Evolutionary conservation across 1,139 yeast genomes (phyloP).

Genomic region (Yamadazyma siamensis): DNA sequence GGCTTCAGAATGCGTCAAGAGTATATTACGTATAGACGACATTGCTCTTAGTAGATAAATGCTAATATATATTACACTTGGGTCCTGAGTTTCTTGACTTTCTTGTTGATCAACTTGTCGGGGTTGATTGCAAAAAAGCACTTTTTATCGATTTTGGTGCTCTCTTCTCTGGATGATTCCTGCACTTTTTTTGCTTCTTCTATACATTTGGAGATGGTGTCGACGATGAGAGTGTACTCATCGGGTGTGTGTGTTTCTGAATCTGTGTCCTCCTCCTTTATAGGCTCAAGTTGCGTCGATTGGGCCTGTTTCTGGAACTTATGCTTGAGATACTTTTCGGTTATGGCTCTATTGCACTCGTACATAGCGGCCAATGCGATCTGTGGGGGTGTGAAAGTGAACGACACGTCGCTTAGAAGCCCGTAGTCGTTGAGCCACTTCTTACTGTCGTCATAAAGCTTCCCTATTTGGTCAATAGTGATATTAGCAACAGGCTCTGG

Average conservation of each 20-base stretch:
- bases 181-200: slow-evolving; percentile 36
- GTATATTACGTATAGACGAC: slow-evolving; percentile 93
- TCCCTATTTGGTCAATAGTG: slow-evolving; percentile 43
- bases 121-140: slow-evolving; percentile 65
- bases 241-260: slow-evolving; percentile 42
- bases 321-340: slow-evolving; percentile 60
- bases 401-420: slow-evolving; percentile 69
- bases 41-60: slow-evolving; percentile 56
- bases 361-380: slow-evolving; percentile 86
- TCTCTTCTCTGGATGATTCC: slow-evolving; percentile 56
- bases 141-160: slow-evolving; percentile 59
- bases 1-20: slow-evolving; percentile 95
- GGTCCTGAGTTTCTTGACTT: slow-evolving; percentile 19
- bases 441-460: slow-evolving; percentile 67
- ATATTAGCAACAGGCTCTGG: slow-evolving; percentile 37
- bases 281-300: slow-evolving; percentile 9
- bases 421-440: slow-evolving; percentile 59
- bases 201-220: slow-evolving; percentile 50
- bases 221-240: slow-evolving; percentile 25
- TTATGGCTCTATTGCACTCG: slow-evolving; percentile 59
- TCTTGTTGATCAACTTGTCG: slow-evolving; percentile 43
- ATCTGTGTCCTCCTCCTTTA: slow-evolving; percentile 12
- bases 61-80: not conserved
- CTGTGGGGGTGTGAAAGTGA: slow-evolving; percentile 88
- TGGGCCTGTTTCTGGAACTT: slow-evolving; percentile 29